These are phyloP conservation scores for Esteya vermicola DNA, from an alignment of 2,329 filamentous ascomycete species.

Conservation along the genomic window DNA sequence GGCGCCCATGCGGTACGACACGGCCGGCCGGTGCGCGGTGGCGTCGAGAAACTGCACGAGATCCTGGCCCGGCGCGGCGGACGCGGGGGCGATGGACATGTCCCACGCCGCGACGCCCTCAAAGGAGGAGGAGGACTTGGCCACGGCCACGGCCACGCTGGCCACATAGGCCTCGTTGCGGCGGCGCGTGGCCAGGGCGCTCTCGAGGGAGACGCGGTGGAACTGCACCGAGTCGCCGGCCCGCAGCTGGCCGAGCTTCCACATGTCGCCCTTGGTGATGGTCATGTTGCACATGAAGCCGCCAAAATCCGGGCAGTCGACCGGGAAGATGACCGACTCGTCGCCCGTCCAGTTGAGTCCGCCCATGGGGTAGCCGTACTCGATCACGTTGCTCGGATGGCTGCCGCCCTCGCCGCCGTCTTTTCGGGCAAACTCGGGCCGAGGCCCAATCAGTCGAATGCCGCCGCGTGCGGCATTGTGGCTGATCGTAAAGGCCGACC, in stretches of 20 bases:
- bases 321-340: conserved; percentile 18
- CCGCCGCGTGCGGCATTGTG: conserved; percentile 5
- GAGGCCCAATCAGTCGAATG: conserved; percentile 3
- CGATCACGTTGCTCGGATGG: conserved; percentile 5
- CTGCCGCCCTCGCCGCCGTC: conserved; percentile 5
- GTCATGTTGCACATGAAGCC: conserved; percentile 18
- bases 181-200: background rate
- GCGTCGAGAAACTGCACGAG: background rate
- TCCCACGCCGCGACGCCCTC: background rate
- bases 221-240: conserved; percentile 13
- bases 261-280: conserved; percentile 18
- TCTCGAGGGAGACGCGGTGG: background rate
- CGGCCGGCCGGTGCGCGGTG: background rate
- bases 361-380: conserved; percentile 8
- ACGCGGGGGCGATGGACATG: background rate
- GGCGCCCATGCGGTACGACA: background rate
- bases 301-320: conserved; percentile 19
- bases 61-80: background rate
- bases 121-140: too few relatives aligned
- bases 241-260: conserved; percentile 21
- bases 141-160: too few relatives aligned
- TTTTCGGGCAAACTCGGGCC: conserved; percentile 1
- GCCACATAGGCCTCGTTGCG: background rate
- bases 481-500: background rate
- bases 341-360: conserved; percentile 22